Evolutionary conservation across 768 basidiomycete species (phyloP).

Genomic region (Kwoniella newhampshirensis): DNA sequence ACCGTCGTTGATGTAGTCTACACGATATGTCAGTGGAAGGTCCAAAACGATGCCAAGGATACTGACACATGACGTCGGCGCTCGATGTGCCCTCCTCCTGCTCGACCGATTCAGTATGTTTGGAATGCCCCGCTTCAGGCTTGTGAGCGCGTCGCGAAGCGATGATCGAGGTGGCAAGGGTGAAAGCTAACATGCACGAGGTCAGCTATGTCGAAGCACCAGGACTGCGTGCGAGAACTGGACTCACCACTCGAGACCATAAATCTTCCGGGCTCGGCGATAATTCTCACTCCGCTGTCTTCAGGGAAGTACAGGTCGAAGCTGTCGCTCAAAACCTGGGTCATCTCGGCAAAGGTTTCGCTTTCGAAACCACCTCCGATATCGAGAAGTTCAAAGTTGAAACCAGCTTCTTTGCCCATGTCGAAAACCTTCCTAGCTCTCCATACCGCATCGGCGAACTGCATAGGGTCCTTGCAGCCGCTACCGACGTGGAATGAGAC

Average conservation of each 20-base stretch:
- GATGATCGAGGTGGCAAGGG: constrained; percentile 88
- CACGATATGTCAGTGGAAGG: neutral
- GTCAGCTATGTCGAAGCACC: neutral
- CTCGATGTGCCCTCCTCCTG: constrained; percentile 51
- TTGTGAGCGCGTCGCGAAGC: constrained; percentile 63
- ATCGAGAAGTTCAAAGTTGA: constrained; percentile 78
- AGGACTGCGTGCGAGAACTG: neutral
- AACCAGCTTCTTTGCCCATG: constrained; percentile 79
- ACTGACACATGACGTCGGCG: constrained; percentile 85
- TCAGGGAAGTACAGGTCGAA: constrained; percentile 76
- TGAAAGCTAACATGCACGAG: constrained; percentile 72
- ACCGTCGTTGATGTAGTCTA: constrained; percentile 99
- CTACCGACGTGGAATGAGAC: constrained; percentile 98
- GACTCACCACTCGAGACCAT: constrained; percentile 65
- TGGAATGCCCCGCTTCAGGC: constrained; percentile 47
- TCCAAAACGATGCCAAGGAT: neutral
- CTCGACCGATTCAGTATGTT: constrained; percentile 49
- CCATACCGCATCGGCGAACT: constrained; percentile 83
- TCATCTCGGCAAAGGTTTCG: constrained; percentile 75
- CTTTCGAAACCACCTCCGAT: constrained; percentile 97
- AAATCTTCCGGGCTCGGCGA: constrained; percentile 94
- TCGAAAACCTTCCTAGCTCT: constrained; percentile 82
- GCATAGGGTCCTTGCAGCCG: constrained; percentile 88
- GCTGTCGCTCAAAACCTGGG: constrained; percentile 66
- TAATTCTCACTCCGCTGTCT: constrained; percentile 65